A percentile compares a stretch with the other conserved stretches of the same genome.
Conservation (phyloP, 2,329 filamentous ascomycete species). For the Fusarium verrucosum region DNA sequence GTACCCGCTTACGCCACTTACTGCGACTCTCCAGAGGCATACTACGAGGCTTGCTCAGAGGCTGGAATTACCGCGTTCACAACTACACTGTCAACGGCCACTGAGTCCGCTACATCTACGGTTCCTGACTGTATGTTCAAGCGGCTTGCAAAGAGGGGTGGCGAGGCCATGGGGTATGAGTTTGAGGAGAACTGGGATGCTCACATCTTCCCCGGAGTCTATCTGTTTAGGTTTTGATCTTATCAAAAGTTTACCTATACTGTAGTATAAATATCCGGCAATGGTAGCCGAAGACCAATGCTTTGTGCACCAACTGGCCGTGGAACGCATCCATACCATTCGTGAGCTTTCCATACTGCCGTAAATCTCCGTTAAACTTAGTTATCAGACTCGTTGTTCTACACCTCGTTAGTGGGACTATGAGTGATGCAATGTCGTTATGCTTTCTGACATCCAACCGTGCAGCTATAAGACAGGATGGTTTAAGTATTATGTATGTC, state of each 20-base stretch:
- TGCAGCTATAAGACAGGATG: too few relatives aligned
- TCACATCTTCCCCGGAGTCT: background rate
- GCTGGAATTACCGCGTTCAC: slow-evolving; percentile 4
- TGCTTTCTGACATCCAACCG: too few relatives aligned
- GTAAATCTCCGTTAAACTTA: too few relatives aligned
- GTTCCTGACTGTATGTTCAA: background rate
- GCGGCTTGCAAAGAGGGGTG: background rate
- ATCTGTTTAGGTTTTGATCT: background rate
- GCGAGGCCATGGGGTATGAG: background rate
- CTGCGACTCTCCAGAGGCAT: slow-evolving; percentile 8
- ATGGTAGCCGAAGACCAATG: too few relatives aligned
- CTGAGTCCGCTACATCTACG: background rate
- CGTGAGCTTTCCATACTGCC: too few relatives aligned
- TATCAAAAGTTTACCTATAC: too few relatives aligned
- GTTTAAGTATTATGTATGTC: background rate
- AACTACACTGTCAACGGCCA: slow-evolving; percentile 5
- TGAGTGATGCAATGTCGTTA: too few relatives aligned
- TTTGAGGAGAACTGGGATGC: slow-evolving; percentile 5
- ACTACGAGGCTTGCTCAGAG: slow-evolving; percentile 22
- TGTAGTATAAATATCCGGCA: too few relatives aligned
- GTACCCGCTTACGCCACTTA: slow-evolving; percentile 14
- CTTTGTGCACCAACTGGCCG: too few relatives aligned
- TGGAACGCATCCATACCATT: too few relatives aligned
- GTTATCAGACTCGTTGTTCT: too few relatives aligned
- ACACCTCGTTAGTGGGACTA: too few relatives aligned